A percentile compares a stretch with the other conserved stretches of the same genome.
Evolutionary conservation across 352 stramenopile species (phyloP).

Genomic region (Globisporangium abappressorium): DNA sequence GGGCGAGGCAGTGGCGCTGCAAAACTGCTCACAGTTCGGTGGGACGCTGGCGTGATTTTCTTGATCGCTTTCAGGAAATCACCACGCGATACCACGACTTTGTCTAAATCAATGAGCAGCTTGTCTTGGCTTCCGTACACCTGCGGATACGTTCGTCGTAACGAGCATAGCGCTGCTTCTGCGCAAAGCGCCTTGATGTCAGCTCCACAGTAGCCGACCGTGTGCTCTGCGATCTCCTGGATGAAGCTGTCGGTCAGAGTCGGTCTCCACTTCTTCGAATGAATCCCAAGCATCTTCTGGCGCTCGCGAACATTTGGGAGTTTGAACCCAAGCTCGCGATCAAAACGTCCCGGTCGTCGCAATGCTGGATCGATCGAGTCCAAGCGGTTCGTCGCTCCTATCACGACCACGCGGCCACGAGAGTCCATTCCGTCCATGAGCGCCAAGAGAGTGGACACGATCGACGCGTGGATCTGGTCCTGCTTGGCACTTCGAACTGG

Average conservation of each 20-base stretch:
- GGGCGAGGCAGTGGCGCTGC: conserved; percentile 66
- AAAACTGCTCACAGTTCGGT: conserved; percentile 67
- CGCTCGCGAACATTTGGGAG: conserved; percentile 82
- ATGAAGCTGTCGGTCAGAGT: conserved; percentile 52
- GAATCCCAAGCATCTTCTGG: conserved; percentile 86
- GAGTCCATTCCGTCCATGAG: conserved; percentile 91
- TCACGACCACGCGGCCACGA: conserved; percentile 93
- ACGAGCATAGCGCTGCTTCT: conserved; percentile 86
- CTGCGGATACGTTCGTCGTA: conserved; percentile 84
- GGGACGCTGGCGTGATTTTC: conserved; percentile 83
- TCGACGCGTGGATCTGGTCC: conserved; percentile 92
- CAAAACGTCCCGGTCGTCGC: conserved; percentile 91
- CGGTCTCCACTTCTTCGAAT: conserved; percentile 87
- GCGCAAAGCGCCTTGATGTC: conserved; percentile 91
- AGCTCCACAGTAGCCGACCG: conserved; percentile 88
- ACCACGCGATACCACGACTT: conserved; percentile 65
- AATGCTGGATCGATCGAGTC: conserved; percentile 95
- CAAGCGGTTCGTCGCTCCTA: conserved; percentile 97
- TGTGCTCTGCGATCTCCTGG: conserved; percentile 77
- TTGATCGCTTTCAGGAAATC: conserved; percentile 71
- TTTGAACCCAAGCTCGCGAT: conserved; percentile 90
- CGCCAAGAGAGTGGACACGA: conserved; percentile 91
- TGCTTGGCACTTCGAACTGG: conserved; percentile 91
- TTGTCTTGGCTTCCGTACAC: conserved; percentile 84
- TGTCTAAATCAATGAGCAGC: conserved; percentile 66